Evolutionary conservation across 2,329 filamentous ascomycete genomes (phyloP).

Genomic region (Arthrobotrys entomopaga): DNA sequence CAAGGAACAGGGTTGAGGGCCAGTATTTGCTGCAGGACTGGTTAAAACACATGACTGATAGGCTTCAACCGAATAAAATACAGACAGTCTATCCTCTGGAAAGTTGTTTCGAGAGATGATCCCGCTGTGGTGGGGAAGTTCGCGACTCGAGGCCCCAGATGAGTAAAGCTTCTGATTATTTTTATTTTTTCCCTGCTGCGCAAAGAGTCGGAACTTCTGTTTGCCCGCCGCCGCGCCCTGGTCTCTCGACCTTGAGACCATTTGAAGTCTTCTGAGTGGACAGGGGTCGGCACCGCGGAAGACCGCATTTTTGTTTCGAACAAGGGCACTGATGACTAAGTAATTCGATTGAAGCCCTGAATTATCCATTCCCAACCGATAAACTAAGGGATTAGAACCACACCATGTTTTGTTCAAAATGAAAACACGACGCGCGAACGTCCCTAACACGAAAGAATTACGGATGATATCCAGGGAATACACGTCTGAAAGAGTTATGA

Average conservation of each 20-base stretch:
- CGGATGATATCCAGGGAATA: too few relatives aligned
- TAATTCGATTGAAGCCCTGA: constrained; percentile 2
- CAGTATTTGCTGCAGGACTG: background rate
- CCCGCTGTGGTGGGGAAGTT: too few relatives aligned
- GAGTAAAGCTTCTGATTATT: too few relatives aligned
- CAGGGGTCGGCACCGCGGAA: constrained; percentile 22
- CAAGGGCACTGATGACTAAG: constrained; percentile 33
- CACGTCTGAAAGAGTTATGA: too few relatives aligned
- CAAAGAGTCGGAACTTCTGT: constrained; percentile 40
- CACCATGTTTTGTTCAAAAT: too few relatives aligned
- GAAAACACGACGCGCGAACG: too few relatives aligned
- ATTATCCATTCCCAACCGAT: too few relatives aligned
- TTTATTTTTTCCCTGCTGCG: constrained; percentile 20
- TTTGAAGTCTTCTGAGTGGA: constrained; percentile 4
- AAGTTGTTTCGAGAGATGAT: too few relatives aligned
- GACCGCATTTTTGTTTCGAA: constrained; percentile 5
- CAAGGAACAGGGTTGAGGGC: constrained; percentile 3
- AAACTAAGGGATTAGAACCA: too few relatives aligned
- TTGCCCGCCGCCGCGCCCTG: constrained; percentile 37
- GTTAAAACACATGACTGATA: constrained; percentile 1
- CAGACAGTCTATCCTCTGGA: background rate
- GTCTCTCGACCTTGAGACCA: background rate
- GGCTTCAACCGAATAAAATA: constrained; percentile 4
- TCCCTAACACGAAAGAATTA: background rate
- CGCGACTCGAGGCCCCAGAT: too few relatives aligned